Base-by-base conservation (phyloP, 2,329 filamentous ascomycete species). In the Trichoderma brevicompactum region DNA sequence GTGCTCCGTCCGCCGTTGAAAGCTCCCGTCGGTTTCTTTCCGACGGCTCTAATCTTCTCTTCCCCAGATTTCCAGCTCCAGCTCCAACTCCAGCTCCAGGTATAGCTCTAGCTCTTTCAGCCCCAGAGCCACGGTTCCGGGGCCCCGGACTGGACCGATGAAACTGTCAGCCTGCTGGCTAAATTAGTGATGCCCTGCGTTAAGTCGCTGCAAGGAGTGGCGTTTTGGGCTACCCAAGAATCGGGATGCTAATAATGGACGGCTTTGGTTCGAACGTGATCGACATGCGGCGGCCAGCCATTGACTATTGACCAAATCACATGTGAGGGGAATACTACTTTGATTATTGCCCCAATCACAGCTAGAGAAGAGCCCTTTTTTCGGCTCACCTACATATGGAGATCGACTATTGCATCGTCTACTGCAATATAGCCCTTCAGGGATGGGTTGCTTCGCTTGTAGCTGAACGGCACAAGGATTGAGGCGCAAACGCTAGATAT, bases 11-110 rank as follows among this genome's bases (percentile, higher is more conserved):
- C 19, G 43, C 32, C 46, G 6, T 8, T 13, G 19, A 55, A 55
- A 46, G 40, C 43, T 55, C 17, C 61, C 61, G 52, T 32, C 52
- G 52, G 52, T n/a, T 52, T 52, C 34, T 43, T 43, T 34, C 41
- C 40, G 40, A 46, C 49, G 59, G 28, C 19, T 63, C 15, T 28
- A 63, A 46, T 28, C 7, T 19, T 53, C 17, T 13, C 17, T 55
- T 46, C 50, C 50, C 41, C 50, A 64, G 41, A 48, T 64, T 34
- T 64, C 61, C 55, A 59, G n/a, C 15, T 46, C 38, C n/a, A n/a
- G n/a, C n/a, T n/a, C n/a, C n/a, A n/a, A n/a, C 43, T 64, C n/a
- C 7, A 55, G 38, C 19, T 55, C 36, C 52, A 43, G 53, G 8
- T 52, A 36, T n/a, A n/a, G n/a, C n/a, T 28, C 36, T 43, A 60